A percentile compares a stretch with the other conserved stretches of the same genome.
Conservation (phyloP, 371 early-diverging fungal genomes). For the Haplosporangium sp. region DNA sequence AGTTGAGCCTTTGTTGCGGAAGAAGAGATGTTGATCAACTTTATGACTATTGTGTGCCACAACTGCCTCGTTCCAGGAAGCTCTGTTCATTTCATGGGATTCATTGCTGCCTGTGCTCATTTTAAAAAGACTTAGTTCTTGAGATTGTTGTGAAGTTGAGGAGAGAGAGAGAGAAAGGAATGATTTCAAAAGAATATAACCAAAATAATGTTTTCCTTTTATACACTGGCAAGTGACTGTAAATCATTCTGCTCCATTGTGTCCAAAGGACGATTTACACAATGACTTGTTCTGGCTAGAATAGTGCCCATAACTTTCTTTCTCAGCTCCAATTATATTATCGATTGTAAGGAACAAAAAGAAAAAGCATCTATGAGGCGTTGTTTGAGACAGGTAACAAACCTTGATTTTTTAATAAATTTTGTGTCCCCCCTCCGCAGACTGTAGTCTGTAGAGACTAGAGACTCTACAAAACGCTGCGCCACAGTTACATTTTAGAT, state of each 20-base stretch:
- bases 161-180: not conserved
- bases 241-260: constrained; percentile 5
- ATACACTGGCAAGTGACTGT: not conserved
- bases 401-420: no score
- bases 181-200: not conserved
- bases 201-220: no score
- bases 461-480: not conserved
- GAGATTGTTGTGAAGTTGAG: not conserved
- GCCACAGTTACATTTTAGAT: not conserved
- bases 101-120: constrained; percentile 11
- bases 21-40: constrained; percentile 48
- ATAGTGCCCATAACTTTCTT: no score
- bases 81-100: constrained; percentile 42
- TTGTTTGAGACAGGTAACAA: no score
- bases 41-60: constrained; percentile 55
- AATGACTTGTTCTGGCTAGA: no score
- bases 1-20: constrained; percentile 46
- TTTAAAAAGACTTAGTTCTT: not conserved
- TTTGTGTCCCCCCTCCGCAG: no score
- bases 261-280: not conserved
- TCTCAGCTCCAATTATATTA: no score
- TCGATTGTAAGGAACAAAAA: no score
- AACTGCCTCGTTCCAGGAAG: constrained; percentile 48
- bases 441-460: no score
- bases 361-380: no score